Evolutionary conservation across 208 protist species (phyloP).

Genomic region (Leishmania aethiopica): DNA sequence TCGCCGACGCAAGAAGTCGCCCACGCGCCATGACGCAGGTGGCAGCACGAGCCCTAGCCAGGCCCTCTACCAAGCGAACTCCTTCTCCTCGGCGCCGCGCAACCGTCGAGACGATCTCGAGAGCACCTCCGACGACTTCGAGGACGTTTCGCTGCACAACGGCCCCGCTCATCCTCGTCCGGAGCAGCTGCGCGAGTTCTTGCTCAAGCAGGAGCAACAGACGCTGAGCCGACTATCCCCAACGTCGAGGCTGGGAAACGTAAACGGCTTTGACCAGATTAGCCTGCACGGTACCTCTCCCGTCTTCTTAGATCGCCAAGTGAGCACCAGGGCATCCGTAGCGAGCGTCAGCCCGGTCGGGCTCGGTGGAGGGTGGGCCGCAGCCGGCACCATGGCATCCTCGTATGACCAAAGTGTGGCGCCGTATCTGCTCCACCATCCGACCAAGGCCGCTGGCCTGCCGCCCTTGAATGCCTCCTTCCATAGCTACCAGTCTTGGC

Average conservation of each 20-base stretch:
- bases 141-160: constrained; percentile 30
- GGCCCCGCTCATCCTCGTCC: not conserved
- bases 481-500: not conserved
- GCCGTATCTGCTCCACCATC: not conserved
- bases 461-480: not conserved
- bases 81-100: not conserved
- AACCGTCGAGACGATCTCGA: constrained; percentile 28
- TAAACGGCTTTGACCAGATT: constrained; percentile 16
- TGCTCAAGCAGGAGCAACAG: constrained; percentile 2
- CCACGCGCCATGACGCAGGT: not conserved
- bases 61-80: not conserved
- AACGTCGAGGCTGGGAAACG: not conserved
- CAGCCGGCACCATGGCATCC: not conserved
- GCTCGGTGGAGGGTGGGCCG: not conserved
- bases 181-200: constrained; percentile 8
- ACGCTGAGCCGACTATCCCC: not conserved
- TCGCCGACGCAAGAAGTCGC: constrained; percentile 8
- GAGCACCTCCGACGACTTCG: constrained; percentile 49
- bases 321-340: constrained; percentile 2
- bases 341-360: not conserved
- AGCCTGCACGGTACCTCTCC: constrained; percentile 20
- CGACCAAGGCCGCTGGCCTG: not conserved
- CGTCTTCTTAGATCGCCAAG: constrained; percentile 10
- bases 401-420: not conserved
- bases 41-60: constrained; percentile 2